Evolutionary conservation across 192 early-diverging fungal species (phyloP), one percentile per base, ranked within the genome.

Genomic region (Fimicolochytrium jonesii): DNA sequence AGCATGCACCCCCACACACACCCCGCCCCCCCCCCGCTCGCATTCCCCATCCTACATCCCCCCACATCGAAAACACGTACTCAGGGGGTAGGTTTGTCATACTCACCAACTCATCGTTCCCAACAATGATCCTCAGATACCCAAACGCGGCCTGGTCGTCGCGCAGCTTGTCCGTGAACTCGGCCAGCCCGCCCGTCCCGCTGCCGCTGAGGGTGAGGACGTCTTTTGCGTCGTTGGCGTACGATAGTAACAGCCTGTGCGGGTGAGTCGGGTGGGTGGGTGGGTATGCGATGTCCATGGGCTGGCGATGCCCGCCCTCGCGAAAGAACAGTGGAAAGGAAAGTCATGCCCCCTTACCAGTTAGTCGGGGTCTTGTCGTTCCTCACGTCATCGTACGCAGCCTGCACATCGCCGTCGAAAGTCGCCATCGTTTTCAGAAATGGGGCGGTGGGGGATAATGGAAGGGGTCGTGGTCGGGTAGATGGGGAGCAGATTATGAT

Each of bases 81-180:
- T 39, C 46, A 22, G 25, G 6, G 46, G 20, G 31, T 22, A 9
- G 26, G 4, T 4, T n/a, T n/a, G n/a, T n/a, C n/a, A n/a, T 13
- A 46, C 49, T 34, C 50, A 68, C 67, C 22, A 74, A 61, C 64
- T 75, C 72, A 51, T 81, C 85, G 66, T 88, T 88, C 17, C 83
- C 77, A 37, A 84, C 78, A 2, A 76, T 61, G 30, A 85, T 74
- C 10, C 90, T 77, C 42, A 93, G 70, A 58, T 88, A 93, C 7
- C 90, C 91, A 68, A 88, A 93, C 4, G 82, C 87, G n/a, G 88
- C 87, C 29, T 82, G 70, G 44, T 90, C 77, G 26, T 62, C 65
- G 41, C 84, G 77, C 26, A 92, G 68, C 25, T 83, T 56, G 41
- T 52, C 31, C 26, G 73, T 72, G 20, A 91, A 82, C 68, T 90